phyloP scores from a whole-genome alignment of 768 basidiomycete genomes.

The Serendipita sp. region DNA sequence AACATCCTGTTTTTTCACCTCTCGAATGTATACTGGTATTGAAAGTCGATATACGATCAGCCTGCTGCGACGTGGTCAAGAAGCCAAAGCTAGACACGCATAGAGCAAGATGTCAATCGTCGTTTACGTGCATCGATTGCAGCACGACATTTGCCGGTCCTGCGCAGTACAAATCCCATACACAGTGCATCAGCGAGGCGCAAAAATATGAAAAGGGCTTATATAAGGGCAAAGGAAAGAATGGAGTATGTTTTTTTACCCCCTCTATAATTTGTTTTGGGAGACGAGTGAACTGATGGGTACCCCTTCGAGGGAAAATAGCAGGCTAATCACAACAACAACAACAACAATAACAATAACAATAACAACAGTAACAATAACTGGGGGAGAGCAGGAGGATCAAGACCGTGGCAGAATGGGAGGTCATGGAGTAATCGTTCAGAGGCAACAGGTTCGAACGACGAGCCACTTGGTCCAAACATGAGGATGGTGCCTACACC shows the following conservation, averaged over 20 bases:
- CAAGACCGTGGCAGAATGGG: slow-evolving; percentile 18
- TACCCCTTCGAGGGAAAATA: slow-evolving; percentile 11
- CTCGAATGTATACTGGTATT: not conserved
- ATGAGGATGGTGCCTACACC: slow-evolving; percentile 29
- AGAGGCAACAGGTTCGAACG: slow-evolving; percentile 47
- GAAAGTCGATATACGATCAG: slow-evolving; percentile 21
- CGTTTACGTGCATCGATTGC: slow-evolving; percentile 79
- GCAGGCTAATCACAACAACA: slow-evolving; percentile 13
- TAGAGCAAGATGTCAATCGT: slow-evolving; percentile 36
- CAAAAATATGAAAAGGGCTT: slow-evolving; percentile 83
- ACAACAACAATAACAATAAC: not conserved
- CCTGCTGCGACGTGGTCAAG: slow-evolving; percentile 73
- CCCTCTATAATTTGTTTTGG: slow-evolving; percentile 5
- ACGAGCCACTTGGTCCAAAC: slow-evolving; percentile 52
- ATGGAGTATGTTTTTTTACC: not conserved
- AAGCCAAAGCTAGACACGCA: slow-evolving; percentile 78
- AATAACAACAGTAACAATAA: not conserved
- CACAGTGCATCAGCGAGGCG: slow-evolving; percentile 73
- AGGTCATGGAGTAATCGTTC: slow-evolving; percentile 5
- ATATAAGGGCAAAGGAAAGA: slow-evolving; percentile 59
- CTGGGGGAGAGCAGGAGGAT: slow-evolving; percentile 17
- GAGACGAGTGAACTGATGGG: slow-evolving; percentile 12
- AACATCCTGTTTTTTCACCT: not conserved
- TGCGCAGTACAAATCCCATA: slow-evolving; percentile 63
- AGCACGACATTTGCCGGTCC: slow-evolving; percentile 66